Conservation (phyloP, 352 stramenopile genomes). For the Phytophthora kernoviae region DNA sequence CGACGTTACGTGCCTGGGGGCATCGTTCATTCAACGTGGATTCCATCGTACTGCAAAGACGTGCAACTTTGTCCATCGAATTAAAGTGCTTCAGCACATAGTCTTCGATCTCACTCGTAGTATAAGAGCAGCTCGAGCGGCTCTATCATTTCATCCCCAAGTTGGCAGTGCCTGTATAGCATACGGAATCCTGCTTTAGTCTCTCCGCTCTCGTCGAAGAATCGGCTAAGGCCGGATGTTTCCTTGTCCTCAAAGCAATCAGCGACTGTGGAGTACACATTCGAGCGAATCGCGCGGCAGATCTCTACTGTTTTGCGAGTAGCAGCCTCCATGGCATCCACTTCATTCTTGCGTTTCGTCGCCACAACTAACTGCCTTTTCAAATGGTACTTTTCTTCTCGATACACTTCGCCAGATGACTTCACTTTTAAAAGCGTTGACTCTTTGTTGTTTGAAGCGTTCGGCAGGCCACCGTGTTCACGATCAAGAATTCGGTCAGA, state of each 20-base stretch:
- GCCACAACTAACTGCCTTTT: constrained; percentile 48
- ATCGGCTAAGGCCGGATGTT: constrained; percentile 37
- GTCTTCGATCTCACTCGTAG: constrained; percentile 66
- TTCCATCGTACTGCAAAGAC: constrained; percentile 59
- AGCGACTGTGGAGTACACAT: constrained; percentile 49
- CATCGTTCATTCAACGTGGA: constrained; percentile 64
- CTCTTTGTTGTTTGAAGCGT: constrained; percentile 6
- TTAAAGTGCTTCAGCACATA: constrained; percentile 70
- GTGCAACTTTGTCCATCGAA: constrained; percentile 39
- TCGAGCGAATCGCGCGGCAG: constrained; percentile 44
- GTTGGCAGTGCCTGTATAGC: constrained; percentile 61
- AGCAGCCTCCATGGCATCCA: constrained; percentile 58
- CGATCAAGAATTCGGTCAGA: constrained; percentile 70
- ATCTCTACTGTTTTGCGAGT: constrained; percentile 73
- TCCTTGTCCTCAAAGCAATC: constrained; percentile 67
- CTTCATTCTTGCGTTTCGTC: constrained; percentile 53
- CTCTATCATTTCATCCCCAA: constrained; percentile 48
- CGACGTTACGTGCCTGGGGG: constrained; percentile 41
- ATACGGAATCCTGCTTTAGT: constrained; percentile 68
- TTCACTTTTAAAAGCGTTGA: constrained; percentile 53
- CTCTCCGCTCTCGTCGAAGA: constrained; percentile 57
- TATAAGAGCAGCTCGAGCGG: constrained; percentile 70
- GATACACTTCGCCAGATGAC: constrained; percentile 56
- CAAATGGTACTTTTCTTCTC: constrained; percentile 70
- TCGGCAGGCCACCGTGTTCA: constrained; percentile 35